A percentile compares a stretch with the other conserved stretches of the same genome.
Evolutionary conservation across 2,329 filamentous ascomycete species (phyloP).

Genomic region (Acrocalymma vagum): DNA sequence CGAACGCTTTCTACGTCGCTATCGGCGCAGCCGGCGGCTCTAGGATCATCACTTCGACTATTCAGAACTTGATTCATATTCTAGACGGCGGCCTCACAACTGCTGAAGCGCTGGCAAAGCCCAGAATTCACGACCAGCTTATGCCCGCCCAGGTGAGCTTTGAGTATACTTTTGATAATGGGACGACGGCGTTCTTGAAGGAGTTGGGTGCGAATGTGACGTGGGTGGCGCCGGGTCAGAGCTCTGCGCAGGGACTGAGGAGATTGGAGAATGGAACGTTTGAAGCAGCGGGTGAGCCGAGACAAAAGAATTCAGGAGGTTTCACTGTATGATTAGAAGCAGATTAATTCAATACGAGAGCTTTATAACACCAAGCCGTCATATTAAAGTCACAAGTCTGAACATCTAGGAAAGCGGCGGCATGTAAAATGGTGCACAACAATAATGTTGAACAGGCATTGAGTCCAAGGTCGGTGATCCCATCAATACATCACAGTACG

Average conservation of each 20-base stretch:
- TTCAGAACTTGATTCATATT: slow-evolving; percentile 77
- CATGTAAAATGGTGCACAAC: no score
- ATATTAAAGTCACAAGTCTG: no score
- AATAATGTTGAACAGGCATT: no score
- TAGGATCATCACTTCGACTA: slow-evolving; percentile 81
- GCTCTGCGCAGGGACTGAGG: slow-evolving; percentile 75
- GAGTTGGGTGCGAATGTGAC: slow-evolving; percentile 75
- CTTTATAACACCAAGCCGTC: no score
- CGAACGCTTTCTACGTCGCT: slow-evolving; percentile 66
- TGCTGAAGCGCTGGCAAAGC: slow-evolving; percentile 68
- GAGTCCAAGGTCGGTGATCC: no score
- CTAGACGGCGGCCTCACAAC: slow-evolving; percentile 71
- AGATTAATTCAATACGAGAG: no score
- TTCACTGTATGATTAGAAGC: slow-evolving; percentile 57
- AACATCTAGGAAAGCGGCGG: no score
- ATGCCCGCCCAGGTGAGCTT: slow-evolving; percentile 74
- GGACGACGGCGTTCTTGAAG: slow-evolving; percentile 69
- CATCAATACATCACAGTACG: no score
- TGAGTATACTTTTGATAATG: slow-evolving; percentile 74
- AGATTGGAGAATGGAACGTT: slow-evolving; percentile 71
- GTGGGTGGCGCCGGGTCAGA: slow-evolving; percentile 70
- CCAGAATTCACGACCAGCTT: slow-evolving; percentile 83
- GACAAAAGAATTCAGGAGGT: slow-evolving; percentile 76
- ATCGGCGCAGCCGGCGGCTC: slow-evolving; percentile 83
- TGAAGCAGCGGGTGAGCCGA: slow-evolving; percentile 79